Base-by-base conservation (phyloP, 2,329 filamentous ascomycete species). In the Stenocarpella maydis region DNA sequence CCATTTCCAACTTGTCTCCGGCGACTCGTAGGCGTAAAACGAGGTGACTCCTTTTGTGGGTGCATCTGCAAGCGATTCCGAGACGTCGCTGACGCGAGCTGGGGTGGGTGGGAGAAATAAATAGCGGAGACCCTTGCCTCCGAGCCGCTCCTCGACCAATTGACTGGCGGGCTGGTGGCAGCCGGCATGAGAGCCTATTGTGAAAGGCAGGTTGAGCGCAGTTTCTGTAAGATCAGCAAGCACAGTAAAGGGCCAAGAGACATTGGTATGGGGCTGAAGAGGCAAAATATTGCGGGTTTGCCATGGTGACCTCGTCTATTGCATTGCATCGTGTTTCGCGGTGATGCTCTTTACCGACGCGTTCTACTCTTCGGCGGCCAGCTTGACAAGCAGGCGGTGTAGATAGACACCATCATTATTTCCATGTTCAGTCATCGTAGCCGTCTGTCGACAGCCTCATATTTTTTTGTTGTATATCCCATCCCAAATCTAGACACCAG, bases 361-460 rank as follows among this genome's bases (percentile, higher is more conserved):
- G 49, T 37, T 49, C 58, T 63, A 63, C 58, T 63, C 43, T 17
- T 28, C 43, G 41, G 43, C 58, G 43, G 28, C 37, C 58, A 49
- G 58, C 43, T 63, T 4, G 41, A 37, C 58, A 43, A 37, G 58
- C 43, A 49, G 41, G 58, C 28, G 28, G 43, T 58, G 50, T 41
- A 67, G 65, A 47, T 37, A 26, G 52, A 58, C 65, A 58, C 49
- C 52, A 67, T 67, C 52, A 67, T 67, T 67, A 67, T 67, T 63
- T 39, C 65, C 65, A 58, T 67, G 52, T 49, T 67, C 34, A 37
- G 31, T 37, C 65, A 67, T 67, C 58, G 37, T 63, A 49, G 58
- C 58, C 43, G 4, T 58, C 52, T 50, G 17, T 31, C 52, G 43
- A 47, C 65, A 50, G 54, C 52, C 31, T 67, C 65, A 67, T n/a